These are phyloP conservation scores for Aspergillus alliaceus DNA, from an alignment of 2,329 filamentous ascomycete species.

Conservation along the genomic window DNA sequence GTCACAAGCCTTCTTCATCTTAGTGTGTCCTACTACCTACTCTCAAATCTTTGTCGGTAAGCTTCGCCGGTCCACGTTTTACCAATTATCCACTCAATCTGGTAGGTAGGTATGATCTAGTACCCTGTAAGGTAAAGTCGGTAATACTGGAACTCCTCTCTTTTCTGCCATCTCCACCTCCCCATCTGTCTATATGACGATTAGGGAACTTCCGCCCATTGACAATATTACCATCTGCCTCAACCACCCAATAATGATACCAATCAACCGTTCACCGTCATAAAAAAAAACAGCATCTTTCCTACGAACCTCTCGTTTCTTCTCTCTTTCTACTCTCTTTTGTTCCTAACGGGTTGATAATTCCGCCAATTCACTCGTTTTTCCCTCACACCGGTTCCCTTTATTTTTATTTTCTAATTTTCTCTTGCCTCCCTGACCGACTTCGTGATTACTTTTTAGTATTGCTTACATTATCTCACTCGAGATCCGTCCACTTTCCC, in stretches of 20 bases:
- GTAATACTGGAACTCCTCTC: neutral
- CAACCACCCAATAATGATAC: constrained; percentile 5
- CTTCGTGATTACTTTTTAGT: constrained; percentile 5
- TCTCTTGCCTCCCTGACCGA: constrained; percentile 4
- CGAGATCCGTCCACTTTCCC: constrained; percentile 25
- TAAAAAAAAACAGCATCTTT: neutral
- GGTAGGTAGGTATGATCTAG: constrained; percentile 1
- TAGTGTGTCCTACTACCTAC: neutral
- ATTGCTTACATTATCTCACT: constrained; percentile 26
- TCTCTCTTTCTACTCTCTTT: neutral
- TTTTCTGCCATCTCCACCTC: constrained; percentile 31
- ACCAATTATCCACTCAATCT: constrained; percentile 9
- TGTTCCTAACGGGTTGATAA: neutral
- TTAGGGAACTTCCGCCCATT: constrained; percentile 15
- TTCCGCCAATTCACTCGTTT: neutral
- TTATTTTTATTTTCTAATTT: neutral
- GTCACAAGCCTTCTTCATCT: neutral
- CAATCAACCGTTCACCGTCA: neutral
- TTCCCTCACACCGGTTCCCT: neutral
- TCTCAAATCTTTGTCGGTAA: constrained; percentile 9
- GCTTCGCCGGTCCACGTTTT: constrained; percentile 16
- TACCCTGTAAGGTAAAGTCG: neutral
- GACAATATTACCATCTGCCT: constrained; percentile 2
- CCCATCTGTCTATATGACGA: constrained; percentile 27
- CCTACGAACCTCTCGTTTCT: neutral